Evolutionary conservation across 2,329 filamentous ascomycete genomes (phyloP).

Genomic region (Trichoderma afroharzianum): DNA sequence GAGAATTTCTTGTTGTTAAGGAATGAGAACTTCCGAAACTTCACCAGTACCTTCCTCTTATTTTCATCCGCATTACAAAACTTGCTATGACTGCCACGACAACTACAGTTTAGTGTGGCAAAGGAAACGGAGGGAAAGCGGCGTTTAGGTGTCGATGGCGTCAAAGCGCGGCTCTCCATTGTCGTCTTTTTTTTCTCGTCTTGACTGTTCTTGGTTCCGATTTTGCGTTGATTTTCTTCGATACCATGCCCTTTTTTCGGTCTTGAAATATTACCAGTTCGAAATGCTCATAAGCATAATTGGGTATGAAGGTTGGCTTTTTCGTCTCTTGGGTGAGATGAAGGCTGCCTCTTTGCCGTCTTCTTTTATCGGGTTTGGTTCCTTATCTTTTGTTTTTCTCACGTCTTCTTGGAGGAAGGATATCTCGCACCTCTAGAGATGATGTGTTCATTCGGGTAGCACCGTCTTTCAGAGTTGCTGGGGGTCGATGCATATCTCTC

Average conservation of each 20-base stretch:
- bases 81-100: neutral
- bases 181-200: neutral
- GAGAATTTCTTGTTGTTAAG: neutral
- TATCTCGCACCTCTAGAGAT: neutral
- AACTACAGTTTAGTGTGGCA: neutral
- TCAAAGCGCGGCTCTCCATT: slow-evolving; percentile 22
- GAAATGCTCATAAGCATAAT: slow-evolving; percentile 1
- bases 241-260: slow-evolving; percentile 26
- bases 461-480: neutral
- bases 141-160: slow-evolving; percentile 31
- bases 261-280: neutral
- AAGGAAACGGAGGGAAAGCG: slow-evolving; percentile 18
- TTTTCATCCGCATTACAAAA: neutral
- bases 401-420: neutral
- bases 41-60: neutral
- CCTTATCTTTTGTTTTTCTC: neutral
- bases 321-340: neutral
- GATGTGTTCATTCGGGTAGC: neutral
- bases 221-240: slow-evolving; percentile 20
- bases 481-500: neutral
- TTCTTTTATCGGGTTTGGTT: neutral
- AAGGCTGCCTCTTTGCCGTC: neutral
- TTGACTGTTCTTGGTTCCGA: neutral
- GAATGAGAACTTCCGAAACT: neutral
- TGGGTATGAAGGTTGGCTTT: neutral